A percentile compares a stretch with the other conserved stretches of the same genome.
Evolutionary conservation across 2,329 filamentous ascomycete genomes (phyloP).

Genomic region (Fusarium sp.): DNA sequence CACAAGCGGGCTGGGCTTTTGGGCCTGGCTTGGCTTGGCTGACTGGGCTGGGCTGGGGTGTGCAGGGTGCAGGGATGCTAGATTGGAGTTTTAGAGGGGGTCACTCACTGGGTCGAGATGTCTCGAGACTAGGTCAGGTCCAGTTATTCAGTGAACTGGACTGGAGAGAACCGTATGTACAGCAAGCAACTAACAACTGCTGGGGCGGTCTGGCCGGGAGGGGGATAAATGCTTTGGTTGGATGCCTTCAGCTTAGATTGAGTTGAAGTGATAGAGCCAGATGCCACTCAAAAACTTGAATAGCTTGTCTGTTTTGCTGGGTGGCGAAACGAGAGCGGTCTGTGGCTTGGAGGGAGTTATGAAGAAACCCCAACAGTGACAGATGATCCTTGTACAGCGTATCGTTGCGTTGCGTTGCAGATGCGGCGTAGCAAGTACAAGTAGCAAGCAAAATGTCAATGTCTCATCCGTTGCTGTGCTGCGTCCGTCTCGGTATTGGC

Average conservation of each 20-base stretch:
- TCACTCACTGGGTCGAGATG: constrained; percentile 31
- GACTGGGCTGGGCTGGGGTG: constrained; percentile 4
- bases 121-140: constrained; percentile 38
- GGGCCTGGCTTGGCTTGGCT: constrained; percentile 16
- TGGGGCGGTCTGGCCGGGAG: constrained; percentile 32
- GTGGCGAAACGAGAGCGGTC: constrained; percentile 35
- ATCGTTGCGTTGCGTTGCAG: constrained; percentile 32
- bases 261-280: constrained; percentile 13
- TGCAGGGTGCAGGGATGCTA: constrained; percentile 16
- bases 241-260: constrained; percentile 15
- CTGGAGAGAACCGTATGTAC: not conserved
- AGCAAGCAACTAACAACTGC: not conserved
- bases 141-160: constrained; percentile 7
- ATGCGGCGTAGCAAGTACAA: constrained; percentile 33
- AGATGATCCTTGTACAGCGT: constrained; percentile 7
- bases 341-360: constrained; percentile 20
- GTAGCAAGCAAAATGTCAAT: constrained; percentile 11
- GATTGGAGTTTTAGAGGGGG: constrained; percentile 1
- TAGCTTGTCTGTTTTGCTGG: not conserved
- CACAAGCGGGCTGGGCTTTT: constrained; percentile 36
- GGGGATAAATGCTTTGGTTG: constrained; percentile 23
- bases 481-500: constrained; percentile 29
- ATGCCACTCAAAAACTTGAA: constrained; percentile 22
- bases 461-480: constrained; percentile 26
- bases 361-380: constrained; percentile 8